Evolutionary conservation across 2,329 filamentous ascomycete species (phyloP).

Genomic region (Sporothrix luriei): DNA sequence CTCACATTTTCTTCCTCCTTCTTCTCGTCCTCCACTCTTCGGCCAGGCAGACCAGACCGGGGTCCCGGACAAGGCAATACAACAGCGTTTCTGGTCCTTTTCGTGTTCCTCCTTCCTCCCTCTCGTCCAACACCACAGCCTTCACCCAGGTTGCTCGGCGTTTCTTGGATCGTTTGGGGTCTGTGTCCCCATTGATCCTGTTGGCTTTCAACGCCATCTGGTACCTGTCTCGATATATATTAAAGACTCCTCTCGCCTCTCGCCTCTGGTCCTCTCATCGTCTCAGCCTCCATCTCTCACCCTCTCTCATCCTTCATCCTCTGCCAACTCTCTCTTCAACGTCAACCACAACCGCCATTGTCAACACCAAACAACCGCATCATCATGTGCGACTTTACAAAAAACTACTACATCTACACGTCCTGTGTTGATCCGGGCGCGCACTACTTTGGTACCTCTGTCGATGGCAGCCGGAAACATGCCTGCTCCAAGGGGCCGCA

Average conservation of each 20-base stretch:
- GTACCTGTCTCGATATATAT: conserved; percentile 1
- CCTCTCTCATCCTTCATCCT: background rate
- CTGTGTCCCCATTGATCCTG: background rate
- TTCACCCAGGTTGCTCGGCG: background rate
- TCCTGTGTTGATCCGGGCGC: conserved; percentile 67
- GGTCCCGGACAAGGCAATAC: background rate
- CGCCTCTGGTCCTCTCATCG: background rate
- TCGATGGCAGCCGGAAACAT: conserved; percentile 64
- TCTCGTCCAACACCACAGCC: background rate
- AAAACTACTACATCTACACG: conserved; percentile 77
- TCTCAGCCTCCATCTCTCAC: background rate
- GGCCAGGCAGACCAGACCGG: conserved; percentile 15
- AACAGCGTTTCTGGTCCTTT: background rate
- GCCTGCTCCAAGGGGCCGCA: conserved; percentile 67
- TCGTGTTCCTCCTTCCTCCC: background rate
- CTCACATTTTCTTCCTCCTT: background rate
- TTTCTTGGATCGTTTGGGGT: background rate
- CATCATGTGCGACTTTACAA: conserved; percentile 66
- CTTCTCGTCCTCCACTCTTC: background rate
- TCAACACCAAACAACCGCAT: background rate
- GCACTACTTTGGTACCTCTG: conserved; percentile 70
- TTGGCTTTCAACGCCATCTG: background rate
- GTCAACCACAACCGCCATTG: too few species aligned
- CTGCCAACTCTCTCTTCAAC: background rate
- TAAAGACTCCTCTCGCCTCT: background rate